Evolutionary conservation across 2,329 filamentous ascomycete species (phyloP).

Genomic region (Teratosphaeria epicoccoides): DNA sequence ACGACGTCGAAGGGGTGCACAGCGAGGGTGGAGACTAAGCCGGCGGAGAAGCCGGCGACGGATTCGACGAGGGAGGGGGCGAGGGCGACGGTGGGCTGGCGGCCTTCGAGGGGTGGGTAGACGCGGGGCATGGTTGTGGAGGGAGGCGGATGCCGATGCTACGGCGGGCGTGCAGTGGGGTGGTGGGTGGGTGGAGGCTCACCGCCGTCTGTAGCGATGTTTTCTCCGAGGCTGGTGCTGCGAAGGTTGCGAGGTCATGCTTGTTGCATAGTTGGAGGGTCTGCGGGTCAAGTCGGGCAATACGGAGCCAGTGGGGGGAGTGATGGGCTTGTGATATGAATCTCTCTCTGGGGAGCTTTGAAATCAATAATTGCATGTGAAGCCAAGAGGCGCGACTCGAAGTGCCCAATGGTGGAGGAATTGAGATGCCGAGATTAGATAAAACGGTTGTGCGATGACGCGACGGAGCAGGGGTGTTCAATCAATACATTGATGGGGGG

Average conservation of each 20-base stretch:
- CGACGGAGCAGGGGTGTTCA: neutral
- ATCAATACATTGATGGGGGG: too few species aligned
- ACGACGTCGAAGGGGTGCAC: constrained; percentile 91
- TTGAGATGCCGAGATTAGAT: too few species aligned
- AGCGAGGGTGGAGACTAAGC: constrained; percentile 71
- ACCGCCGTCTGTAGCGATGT: neutral
- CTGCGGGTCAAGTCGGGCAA: too few species aligned
- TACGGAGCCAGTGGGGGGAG: too few species aligned
- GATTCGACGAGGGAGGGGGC: constrained; percentile 76
- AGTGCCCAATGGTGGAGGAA: too few species aligned
- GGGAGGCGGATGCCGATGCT: too few species aligned
- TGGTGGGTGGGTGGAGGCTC: neutral
- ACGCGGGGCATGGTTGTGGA: constrained; percentile 42
- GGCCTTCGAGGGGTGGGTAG: constrained; percentile 37
- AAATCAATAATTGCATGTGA: too few species aligned
- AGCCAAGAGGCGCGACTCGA: too few species aligned
- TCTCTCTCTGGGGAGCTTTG: too few species aligned
- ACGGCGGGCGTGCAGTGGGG: neutral
- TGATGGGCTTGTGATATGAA: too few species aligned
- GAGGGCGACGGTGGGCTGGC: constrained; percentile 42
- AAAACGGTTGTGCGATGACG: too few species aligned
- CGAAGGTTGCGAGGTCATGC: constrained; percentile 4
- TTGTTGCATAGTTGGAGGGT: neutral
- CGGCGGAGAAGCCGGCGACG: constrained; percentile 80
- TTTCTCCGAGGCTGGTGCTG: neutral